phyloP scores from a whole-genome alignment of 192 early-diverging fungal genomes.

The Coemansia sp. region DNA sequence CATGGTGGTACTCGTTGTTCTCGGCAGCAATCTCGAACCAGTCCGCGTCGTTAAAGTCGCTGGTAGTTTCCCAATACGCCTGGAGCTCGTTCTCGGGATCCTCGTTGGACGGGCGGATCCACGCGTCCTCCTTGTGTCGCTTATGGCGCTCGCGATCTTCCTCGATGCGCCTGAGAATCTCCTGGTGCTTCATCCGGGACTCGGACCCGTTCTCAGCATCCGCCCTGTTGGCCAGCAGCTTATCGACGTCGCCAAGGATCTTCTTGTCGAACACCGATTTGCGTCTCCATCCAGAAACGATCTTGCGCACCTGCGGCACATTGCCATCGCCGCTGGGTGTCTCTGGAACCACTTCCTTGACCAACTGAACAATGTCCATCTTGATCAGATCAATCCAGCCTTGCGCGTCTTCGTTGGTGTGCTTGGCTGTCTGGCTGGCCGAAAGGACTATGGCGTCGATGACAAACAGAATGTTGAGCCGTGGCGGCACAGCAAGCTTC shows the following conservation, averaged over 20 bases:
- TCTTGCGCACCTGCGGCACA: slow-evolving; percentile 38
- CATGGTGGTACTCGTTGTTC: slow-evolving; percentile 34
- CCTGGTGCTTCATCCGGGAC: slow-evolving; percentile 41
- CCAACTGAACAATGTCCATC: slow-evolving; percentile 28
- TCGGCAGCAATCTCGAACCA: slow-evolving; percentile 42
- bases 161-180: slow-evolving; percentile 57
- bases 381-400: slow-evolving; percentile 40
- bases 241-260: slow-evolving; percentile 18
- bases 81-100: slow-evolving; percentile 34
- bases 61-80: slow-evolving; percentile 53
- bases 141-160: slow-evolving; percentile 61
- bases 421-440: background rate
- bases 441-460: slow-evolving; percentile 49
- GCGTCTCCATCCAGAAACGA: slow-evolving; percentile 39
- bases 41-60: slow-evolving; percentile 50
- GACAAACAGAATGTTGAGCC: slow-evolving; percentile 53
- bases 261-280: slow-evolving; percentile 21
- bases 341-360: slow-evolving; percentile 40
- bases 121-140: slow-evolving; percentile 55
- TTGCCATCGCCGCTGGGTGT: slow-evolving; percentile 45
- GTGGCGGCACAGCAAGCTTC: slow-evolving; percentile 36
- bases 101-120: slow-evolving; percentile 50
- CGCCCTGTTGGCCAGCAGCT: slow-evolving; percentile 21
- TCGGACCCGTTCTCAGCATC: slow-evolving; percentile 16
- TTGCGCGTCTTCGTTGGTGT: background rate